Base-by-base conservation (phyloP, 768 basidiomycete species). In the Trametes meyenii region DNA sequence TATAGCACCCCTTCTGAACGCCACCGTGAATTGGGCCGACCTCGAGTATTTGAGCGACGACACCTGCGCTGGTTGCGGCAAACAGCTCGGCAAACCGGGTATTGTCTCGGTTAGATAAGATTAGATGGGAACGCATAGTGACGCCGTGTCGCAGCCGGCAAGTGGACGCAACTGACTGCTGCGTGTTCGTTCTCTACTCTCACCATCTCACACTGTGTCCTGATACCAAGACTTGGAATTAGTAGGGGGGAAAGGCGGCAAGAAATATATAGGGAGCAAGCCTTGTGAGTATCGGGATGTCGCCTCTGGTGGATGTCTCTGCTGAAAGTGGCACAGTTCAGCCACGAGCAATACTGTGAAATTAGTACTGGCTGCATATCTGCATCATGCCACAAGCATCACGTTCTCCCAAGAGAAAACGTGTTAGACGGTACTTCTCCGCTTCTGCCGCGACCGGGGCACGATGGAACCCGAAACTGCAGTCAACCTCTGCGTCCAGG, bases 331-430 rank as follows among this genome's bases (percentile, higher is more conserved):
- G 39, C 56, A 50, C 21, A 38, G 38, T 29, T 50, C 57, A 44
- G 40, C 49, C 57, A 58, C 57, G 50, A 50, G 50, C 50, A 36
- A 2, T 36, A 7, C 45, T 12, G 45, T 33, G 12, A 5, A 17
- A 5, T 16, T 26, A n/a, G 21, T 8, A 26, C 5, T 29, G 4
- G n/a, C 3, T 16, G 7, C 33, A 16, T 14, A 35, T 17, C 38
- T 36, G 5, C 39, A 43, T 21, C 24, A 70, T 70, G 69, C 69
- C 69, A 3, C 61, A 67, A 46, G 51, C 57, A 10, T 67, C 70
- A 35, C 69, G 61, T 24, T 72, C 71, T 13, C 71, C 71, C 26
- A 60, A 68, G 50, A 56, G 69, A 17, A 72, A 69, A 54, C 64
- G 69, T 29, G 62, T 69, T 13, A 46, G 69, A 24, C 59, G 67